Conservation (phyloP, 495 filamentous ascomycete genomes). For the Penicillium malachiteum region DNA sequence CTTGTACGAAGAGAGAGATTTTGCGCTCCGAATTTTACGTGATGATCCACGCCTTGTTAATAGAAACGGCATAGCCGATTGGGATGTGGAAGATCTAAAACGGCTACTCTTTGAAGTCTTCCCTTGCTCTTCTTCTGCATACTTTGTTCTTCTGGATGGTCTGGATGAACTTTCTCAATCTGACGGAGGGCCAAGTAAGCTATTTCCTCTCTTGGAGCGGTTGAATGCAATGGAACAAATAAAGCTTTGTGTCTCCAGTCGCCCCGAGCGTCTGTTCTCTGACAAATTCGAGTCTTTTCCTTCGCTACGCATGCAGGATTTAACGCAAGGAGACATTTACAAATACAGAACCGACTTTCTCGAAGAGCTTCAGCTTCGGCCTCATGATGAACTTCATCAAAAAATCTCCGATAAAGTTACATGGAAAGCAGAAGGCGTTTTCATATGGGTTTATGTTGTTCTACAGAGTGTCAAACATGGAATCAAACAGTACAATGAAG, state of each 20-base stretch:
- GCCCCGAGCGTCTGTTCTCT: not conserved
- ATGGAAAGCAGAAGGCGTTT: not conserved
- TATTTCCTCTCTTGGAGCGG: not conserved
- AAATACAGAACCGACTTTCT: not conserved
- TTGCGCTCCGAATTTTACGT: constrained; percentile 1
- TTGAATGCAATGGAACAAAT: not conserved
- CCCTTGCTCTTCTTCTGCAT: not conserved
- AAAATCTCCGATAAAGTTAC: not conserved
- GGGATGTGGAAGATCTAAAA: not conserved
- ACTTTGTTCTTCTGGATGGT: constrained; percentile 2
- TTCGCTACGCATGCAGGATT: constrained; percentile 4
- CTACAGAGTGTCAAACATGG: constrained; percentile 1
- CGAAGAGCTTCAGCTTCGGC: not conserved
- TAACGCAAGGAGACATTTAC: not conserved
- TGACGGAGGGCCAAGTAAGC: not conserved
- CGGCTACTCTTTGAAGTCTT: not conserved
- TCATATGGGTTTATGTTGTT: constrained; percentile 5
- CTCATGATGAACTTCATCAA: not conserved
- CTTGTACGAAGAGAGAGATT: no score
- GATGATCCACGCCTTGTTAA: not conserved
- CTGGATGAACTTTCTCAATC: constrained; percentile 6
- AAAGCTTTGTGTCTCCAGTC: constrained; percentile 5
- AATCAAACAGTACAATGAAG: not conserved
- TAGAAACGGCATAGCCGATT: not conserved
- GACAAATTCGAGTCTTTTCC: not conserved